A percentile compares a stretch with the other conserved stretches of the same genome.
Evolutionary conservation across 176 grass and related monocot genomes (phyloP).

Genomic region (Alopecurus myosuroides): DNA sequence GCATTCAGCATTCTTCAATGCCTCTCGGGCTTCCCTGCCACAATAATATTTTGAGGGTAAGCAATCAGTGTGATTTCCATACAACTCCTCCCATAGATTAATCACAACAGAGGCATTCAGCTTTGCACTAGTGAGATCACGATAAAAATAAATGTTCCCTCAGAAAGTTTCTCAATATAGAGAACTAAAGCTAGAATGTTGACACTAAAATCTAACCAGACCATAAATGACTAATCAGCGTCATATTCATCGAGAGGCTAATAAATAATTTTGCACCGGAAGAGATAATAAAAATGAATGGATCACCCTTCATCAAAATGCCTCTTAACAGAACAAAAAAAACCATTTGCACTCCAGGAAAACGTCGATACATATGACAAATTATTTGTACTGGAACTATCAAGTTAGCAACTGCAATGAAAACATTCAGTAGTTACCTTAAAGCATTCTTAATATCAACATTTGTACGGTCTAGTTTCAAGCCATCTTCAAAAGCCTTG

Average conservation of each 20-base stretch:
- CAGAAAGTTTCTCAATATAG: not conserved
- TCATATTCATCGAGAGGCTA: not conserved
- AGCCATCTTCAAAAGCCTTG: constrained; percentile 10
- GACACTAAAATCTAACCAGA: not conserved
- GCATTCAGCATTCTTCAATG: not conserved
- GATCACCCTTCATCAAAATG: not conserved
- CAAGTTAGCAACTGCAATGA: not conserved
- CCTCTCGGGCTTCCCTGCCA: not conserved
- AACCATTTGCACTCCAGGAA: not conserved
- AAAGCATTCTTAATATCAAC: not conserved
- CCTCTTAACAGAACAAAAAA: not conserved
- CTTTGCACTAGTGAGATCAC: not conserved
- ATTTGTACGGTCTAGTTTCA: not conserved
- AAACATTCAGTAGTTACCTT: not conserved
- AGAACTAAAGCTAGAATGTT: not conserved
- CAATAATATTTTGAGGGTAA: not conserved
- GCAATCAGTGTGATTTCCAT: not conserved
- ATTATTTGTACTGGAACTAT: not conserved
- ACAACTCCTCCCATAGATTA: not conserved
- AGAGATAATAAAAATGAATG: not conserved
- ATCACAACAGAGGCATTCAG: not conserved
- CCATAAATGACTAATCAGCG: not conserved
- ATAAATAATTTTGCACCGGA: not conserved
- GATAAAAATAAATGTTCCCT: not conserved
- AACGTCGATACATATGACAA: not conserved